phyloP scores from a whole-genome alignment of 257 asterid species.

The Capsicum rhomboideum region DNA sequence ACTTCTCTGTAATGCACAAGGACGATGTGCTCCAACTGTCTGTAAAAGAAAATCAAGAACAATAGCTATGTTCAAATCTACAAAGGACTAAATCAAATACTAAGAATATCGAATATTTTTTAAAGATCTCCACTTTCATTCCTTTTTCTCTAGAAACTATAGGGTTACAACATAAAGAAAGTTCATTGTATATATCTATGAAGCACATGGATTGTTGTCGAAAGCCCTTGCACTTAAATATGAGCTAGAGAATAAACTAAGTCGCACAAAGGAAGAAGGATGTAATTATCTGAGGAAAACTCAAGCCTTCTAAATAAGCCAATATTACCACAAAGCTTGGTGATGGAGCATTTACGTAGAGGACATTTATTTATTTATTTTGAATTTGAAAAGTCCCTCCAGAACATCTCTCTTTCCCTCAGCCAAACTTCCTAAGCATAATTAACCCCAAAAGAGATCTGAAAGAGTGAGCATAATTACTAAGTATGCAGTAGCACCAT shows the following conservation, averaged over 20 bases:
- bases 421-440: not conserved
- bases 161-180: not conserved
- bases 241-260: not conserved
- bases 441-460: not conserved
- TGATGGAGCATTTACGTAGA: not conserved
- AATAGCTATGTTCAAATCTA: not conserved
- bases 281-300: not conserved
- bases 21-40: conserved; percentile 12
- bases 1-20: conserved; percentile 16
- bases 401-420: not conserved
- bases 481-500: not conserved
- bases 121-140: not conserved
- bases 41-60: not conserved
- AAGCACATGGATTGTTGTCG: not conserved
- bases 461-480: not conserved
- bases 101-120: not conserved
- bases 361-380: not conserved
- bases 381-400: not conserved
- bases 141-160: not conserved
- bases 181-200: not conserved
- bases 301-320: not conserved
- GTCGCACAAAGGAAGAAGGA: not conserved
- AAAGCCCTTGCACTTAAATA: not conserved
- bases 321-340: not conserved
- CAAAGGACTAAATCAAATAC: not conserved